Base-by-base conservation (phyloP, 1,284 basidiomycete species). In the Ceratobasidium sp. region DNA sequence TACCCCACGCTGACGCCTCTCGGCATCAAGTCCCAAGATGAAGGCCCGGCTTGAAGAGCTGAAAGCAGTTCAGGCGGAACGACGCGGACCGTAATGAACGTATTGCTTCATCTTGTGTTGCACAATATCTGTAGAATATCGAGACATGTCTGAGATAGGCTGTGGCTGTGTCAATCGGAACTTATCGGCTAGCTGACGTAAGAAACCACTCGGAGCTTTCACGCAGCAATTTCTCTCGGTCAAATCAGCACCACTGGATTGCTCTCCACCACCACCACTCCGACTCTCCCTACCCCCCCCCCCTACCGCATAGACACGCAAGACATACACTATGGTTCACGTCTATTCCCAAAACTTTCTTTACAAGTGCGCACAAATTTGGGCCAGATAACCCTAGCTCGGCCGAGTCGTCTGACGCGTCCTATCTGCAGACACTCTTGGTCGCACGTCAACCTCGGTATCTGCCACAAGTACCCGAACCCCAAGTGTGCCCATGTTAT, bases 381-480 rank as follows among this genome's bases (percentile, higher is more conserved):
- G 30, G 46, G 3, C 14, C 8, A 28, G 46, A 48, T 48, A 14
- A 44, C 21, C 49, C 64, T 49, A 63, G 38, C 63, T 51, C 49
- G 28, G 61, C 38, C 36, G 30, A 30, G 48, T 40, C 38, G 42
- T 62, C 40, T 56, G 53, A 62, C 54, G 42, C 59, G 60, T 30
- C 23, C 51, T 53, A 25, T 28, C 23, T 56, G 28, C 30, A 95
- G 94, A 76, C 92, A 94, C 78, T 86, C 92, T 71, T 94, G 92
- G 86, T 86, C 89, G 61, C 92, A 94, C 83, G 92, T 94, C 76
- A 87, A 94, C 76, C 89, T 90, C 79, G 91, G 91, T 77, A 91
- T 96, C 84, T 94, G 92, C 89, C 91, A 92, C 77, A 98, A 98
- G 84, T 98, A 98, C 81, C 95, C 95, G 59, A 97, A 97, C 80